Percentiles rank a stretch among this genome's conserved stretches.
phyloP scores from a whole-genome alignment of 2,329 filamentous ascomycete species.

The Curvularia verruculosa region DNA sequence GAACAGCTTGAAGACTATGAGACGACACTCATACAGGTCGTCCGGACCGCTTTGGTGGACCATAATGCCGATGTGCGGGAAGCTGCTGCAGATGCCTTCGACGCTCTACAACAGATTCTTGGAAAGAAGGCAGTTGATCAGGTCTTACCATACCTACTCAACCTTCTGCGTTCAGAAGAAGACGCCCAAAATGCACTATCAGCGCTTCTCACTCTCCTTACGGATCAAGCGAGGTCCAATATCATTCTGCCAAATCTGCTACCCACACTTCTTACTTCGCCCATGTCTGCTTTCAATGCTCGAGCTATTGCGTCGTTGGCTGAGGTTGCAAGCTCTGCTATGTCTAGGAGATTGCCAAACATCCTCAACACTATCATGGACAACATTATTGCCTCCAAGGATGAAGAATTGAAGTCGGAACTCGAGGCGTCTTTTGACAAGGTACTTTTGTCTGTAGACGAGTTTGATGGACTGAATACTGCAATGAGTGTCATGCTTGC shows the following conservation, averaged over 20 bases:
- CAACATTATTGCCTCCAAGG: constrained; percentile 78
- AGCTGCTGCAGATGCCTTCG: constrained; percentile 95
- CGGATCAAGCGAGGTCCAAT: constrained; percentile 90
- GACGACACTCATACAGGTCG: constrained; percentile 91
- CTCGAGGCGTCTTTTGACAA: constrained; percentile 84
- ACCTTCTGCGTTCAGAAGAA: constrained; percentile 81
- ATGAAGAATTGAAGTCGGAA: constrained; percentile 75
- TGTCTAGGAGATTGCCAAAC: constrained; percentile 86
- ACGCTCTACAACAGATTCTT: constrained; percentile 88
- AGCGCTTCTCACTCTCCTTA: constrained; percentile 90
- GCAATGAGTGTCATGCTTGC: constrained; percentile 92
- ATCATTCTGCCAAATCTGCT: constrained; percentile 96
- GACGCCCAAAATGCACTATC: constrained; percentile 91
- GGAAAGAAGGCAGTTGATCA: constrained; percentile 96
- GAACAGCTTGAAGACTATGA: constrained; percentile 94
- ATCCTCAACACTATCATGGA: constrained; percentile 96
- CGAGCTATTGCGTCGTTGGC: constrained; percentile 91
- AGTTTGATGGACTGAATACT: constrained; percentile 93
- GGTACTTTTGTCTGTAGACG: constrained; percentile 89
- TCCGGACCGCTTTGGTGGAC: constrained; percentile 90
- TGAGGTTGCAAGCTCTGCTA: constrained; percentile 85
- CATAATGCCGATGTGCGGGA: constrained; percentile 88
- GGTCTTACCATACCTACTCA: constrained; percentile 89
- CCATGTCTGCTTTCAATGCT: constrained; percentile 94
- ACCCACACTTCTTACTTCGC: constrained; percentile 86